A percentile compares a stretch with the other conserved stretches of the same genome.
Conservation (phyloP, 768 basidiomycete species). For the Amanita pallidorosea region DNA sequence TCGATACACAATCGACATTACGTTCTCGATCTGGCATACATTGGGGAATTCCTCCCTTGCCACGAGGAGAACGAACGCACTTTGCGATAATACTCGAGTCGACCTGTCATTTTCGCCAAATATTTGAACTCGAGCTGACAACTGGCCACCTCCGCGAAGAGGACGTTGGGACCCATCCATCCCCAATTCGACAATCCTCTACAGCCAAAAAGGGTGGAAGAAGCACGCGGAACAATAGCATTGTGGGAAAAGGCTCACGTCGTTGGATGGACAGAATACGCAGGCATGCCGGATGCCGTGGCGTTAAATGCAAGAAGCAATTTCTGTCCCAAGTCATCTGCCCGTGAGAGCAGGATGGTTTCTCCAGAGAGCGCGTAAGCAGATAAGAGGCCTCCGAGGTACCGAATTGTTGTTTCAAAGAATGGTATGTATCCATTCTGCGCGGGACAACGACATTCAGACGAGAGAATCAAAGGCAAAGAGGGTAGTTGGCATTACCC, state of each 20-base stretch:
- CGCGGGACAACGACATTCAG: conserved; percentile 1
- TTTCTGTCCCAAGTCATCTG: conserved; percentile 55
- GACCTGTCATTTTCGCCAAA: conserved; percentile 55
- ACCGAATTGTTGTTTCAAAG: conserved; percentile 72
- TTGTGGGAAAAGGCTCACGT: conserved; percentile 21
- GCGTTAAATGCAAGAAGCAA: conserved; percentile 53
- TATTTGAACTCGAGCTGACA: conserved; percentile 75
- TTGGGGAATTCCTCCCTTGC: too few species aligned
- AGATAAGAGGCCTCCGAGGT: conserved; percentile 66
- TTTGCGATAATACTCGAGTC: conserved; percentile 35
- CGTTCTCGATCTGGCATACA: conserved; percentile 19
- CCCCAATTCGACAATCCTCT: conserved; percentile 22
- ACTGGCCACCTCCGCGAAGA: conserved; percentile 32
- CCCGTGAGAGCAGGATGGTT: conserved; percentile 43
- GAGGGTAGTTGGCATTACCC: conserved; percentile 6
- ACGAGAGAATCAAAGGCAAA: conserved; percentile 2
- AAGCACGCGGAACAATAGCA: not conserved
- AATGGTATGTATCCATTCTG: conserved; percentile 33
- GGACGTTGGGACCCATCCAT: conserved; percentile 16
- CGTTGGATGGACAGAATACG: conserved; percentile 46
- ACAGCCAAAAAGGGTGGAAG: not conserved
- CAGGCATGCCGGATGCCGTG: conserved; percentile 52
- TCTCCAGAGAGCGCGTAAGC: conserved; percentile 70
- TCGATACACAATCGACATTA: conserved; percentile 27
- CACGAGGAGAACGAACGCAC: conserved; percentile 9